These are phyloP conservation scores for Xylariaceae sp. DNA, from an alignment of 2,329 filamentous ascomycete genomes.

Conservation along the genomic window DNA sequence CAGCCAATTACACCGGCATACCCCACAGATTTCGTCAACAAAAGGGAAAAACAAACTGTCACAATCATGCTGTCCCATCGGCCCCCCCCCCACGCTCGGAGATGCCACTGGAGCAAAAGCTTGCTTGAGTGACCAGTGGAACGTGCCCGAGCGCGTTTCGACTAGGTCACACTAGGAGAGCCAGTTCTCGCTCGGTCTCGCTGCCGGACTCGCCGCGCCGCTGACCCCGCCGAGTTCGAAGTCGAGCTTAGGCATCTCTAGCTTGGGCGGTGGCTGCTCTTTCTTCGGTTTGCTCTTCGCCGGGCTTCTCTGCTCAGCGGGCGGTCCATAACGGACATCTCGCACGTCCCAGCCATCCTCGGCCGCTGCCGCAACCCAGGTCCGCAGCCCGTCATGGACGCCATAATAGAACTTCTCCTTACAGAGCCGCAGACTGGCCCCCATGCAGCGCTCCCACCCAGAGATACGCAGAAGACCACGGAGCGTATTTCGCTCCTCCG, in stretches of 20 bases:
- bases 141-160: constrained; percentile 12
- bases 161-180: constrained; percentile 26
- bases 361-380: constrained; percentile 81
- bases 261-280: constrained; percentile 51
- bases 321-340: constrained; percentile 71
- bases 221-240: constrained; percentile 35
- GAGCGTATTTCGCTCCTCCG: constrained; percentile 66
- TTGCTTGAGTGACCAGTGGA: constrained; percentile 8
- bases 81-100: background rate
- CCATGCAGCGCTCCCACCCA: constrained; percentile 88
- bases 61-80: constrained; percentile 5
- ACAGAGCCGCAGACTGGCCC: constrained; percentile 76
- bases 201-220: constrained; percentile 14
- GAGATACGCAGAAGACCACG: constrained; percentile 74
- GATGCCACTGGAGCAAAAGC: constrained; percentile 2
- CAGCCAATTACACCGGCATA: constrained; percentile 14
- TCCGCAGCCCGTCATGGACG: constrained; percentile 81
- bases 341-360: constrained; percentile 85
- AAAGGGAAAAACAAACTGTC: constrained; percentile 3
- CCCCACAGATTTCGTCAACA: constrained; percentile 9
- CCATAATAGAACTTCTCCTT: constrained; percentile 97
- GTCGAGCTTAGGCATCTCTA: constrained; percentile 56
- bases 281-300: constrained; percentile 39
- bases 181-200: constrained; percentile 26
- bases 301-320: constrained; percentile 37